Percentiles rank a stretch among this genome's conserved stretches.
Conservation (phyloP, 225 moss, liverwort and hornwort species). For the Physcomitrellopsis africana region DNA sequence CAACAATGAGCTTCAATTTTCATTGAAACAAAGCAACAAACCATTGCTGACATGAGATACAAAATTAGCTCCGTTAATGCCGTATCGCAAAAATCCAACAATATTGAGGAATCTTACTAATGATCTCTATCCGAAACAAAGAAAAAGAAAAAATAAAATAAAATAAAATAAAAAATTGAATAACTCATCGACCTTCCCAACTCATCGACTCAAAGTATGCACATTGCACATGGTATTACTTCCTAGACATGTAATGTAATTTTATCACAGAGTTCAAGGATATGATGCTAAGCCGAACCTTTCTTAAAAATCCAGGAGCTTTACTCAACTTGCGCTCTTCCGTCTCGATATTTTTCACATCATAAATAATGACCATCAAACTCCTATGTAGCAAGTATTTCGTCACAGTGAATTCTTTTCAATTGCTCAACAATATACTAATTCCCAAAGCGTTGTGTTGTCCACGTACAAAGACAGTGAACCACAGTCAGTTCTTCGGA, state of each 20-base stretch:
- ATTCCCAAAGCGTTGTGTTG: not conserved
- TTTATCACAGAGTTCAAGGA: not conserved
- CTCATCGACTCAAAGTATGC: not conserved
- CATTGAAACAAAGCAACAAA: conserved; percentile 21
- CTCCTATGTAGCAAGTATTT: conserved; percentile 64
- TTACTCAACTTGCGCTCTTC: conserved; percentile 51
- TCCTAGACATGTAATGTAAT: not conserved
- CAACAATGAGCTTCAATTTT: conserved; percentile 4
- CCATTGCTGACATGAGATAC: not conserved
- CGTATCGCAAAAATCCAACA: not conserved
- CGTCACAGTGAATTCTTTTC: conserved; percentile 51
- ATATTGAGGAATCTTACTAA: no score
- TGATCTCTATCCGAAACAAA: no score
- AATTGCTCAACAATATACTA: conserved; percentile 17
- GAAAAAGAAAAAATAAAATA: no score
- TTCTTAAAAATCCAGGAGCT: conserved; percentile 56
- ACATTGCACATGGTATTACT: not conserved
- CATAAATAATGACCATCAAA: conserved; percentile 56
- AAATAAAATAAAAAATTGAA: no score
- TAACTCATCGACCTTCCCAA: not conserved
- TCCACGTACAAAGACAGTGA: conserved; percentile 32
- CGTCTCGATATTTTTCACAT: conserved; percentile 46
- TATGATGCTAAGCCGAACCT: conserved; percentile 38
- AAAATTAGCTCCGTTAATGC: not conserved
- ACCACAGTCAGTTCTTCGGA: not conserved